Conservation (phyloP, 129 eudicot genomes). For the Saposhnikovia divaricata region DNA sequence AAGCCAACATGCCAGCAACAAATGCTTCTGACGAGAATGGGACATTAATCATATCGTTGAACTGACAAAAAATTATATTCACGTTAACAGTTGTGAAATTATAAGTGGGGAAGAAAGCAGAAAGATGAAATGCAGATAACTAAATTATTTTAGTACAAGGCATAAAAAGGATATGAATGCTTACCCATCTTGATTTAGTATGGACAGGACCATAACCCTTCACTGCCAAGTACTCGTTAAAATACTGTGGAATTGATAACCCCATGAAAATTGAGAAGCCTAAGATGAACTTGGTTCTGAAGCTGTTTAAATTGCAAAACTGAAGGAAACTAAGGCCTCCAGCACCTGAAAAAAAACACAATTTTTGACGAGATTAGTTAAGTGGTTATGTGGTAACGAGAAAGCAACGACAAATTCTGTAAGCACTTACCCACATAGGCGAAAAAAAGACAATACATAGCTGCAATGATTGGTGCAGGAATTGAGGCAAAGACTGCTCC, state of each 20-base stretch:
- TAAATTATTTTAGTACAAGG: neutral
- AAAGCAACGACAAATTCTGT: neutral
- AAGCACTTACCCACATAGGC: conserved; percentile 84
- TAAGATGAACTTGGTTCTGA: conserved; percentile 79
- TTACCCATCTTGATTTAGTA: conserved; percentile 90
- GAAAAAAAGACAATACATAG: conserved; percentile 76
- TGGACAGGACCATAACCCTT: conserved; percentile 75
- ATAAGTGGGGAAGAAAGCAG: neutral
- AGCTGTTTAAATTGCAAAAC: conserved; percentile 89
- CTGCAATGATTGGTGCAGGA: conserved; percentile 93
- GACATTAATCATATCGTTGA: conserved; percentile 85
- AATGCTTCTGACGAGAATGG: conserved; percentile 88
- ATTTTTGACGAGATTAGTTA: neutral
- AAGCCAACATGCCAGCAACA: conserved; percentile 72
- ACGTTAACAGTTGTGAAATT: neutral
- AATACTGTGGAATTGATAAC: conserved; percentile 83
- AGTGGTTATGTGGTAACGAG: neutral
- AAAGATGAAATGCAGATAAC: neutral
- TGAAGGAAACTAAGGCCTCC: conserved; percentile 88
- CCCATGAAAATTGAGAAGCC: conserved; percentile 95
- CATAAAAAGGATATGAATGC: neutral
- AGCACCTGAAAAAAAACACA: conserved; percentile 45
- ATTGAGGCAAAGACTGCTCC: conserved; percentile 96
- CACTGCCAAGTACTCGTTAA: conserved; percentile 67
- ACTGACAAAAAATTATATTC: conserved; percentile 34